Evolutionary conservation across 208 protist species (phyloP).

Genomic region (Trypanosoma avium): DNA sequence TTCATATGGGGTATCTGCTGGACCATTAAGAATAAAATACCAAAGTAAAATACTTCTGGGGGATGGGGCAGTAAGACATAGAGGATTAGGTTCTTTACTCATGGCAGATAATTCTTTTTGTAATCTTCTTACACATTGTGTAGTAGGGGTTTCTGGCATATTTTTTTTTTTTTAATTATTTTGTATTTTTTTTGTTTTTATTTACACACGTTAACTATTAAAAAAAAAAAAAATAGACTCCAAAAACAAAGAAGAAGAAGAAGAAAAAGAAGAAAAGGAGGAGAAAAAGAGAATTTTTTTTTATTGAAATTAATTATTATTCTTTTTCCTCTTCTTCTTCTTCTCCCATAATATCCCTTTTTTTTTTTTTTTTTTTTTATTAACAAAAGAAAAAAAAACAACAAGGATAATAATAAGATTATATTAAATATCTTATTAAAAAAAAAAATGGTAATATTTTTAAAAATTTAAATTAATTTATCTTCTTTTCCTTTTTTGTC

Average conservation of each 20-base stretch:
- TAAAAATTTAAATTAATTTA: too few relatives aligned
- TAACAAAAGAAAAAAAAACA: too few relatives aligned
- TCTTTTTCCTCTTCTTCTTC: too few relatives aligned
- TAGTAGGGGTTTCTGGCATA: constrained; percentile 17
- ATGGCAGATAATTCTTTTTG: constrained; percentile 64
- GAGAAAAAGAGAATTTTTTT: not conserved
- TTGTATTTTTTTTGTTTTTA: not conserved
- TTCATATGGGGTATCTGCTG: constrained; percentile 83
- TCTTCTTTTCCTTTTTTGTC: too few relatives aligned
- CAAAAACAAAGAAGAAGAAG: not conserved
- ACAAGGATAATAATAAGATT: too few relatives aligned
- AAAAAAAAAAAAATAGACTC: not conserved
- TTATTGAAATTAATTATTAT: too few relatives aligned
- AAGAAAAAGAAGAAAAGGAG: not conserved
- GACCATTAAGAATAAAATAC: constrained; percentile 95
- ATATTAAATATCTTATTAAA: too few relatives aligned
- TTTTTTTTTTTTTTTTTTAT: constrained; percentile 8
- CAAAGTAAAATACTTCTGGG: constrained; percentile 94
- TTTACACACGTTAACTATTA: not conserved
- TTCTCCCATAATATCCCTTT: too few relatives aligned
- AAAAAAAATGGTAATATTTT: too few relatives aligned
- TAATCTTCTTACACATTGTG: constrained; percentile 38
- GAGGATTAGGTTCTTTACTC: constrained; percentile 23
- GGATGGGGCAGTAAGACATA: constrained; percentile 46
- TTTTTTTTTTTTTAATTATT: constrained; percentile 12